These are phyloP conservation scores for Penicillium verrucosum DNA, from an alignment of 2,329 filamentous ascomycete species.

Conservation along the genomic window DNA sequence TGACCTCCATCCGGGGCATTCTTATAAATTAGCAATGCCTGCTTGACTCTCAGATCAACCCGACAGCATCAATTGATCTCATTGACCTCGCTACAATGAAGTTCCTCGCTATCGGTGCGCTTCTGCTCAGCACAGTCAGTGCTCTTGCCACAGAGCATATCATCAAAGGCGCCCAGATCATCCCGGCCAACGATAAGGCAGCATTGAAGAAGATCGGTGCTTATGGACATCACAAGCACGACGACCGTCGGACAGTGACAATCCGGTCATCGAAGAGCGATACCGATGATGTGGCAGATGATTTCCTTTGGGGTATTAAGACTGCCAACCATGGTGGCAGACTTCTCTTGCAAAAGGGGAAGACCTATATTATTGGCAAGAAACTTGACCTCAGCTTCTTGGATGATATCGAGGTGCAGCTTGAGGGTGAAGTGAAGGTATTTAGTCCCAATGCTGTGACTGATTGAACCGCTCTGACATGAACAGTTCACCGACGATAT, in stretches of 20 bases:
- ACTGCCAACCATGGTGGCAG: conserved; percentile 59
- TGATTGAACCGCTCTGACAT: conserved; percentile 6
- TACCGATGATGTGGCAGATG: conserved; percentile 55
- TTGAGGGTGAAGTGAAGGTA: conserved; percentile 57
- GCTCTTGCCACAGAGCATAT: conserved; percentile 18
- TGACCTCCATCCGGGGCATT: background rate
- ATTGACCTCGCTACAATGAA: conserved; percentile 21
- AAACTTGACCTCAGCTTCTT: conserved; percentile 59
- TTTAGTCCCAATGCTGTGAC: background rate
- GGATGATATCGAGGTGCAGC: conserved; percentile 55
- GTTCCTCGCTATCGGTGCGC: conserved; percentile 20
- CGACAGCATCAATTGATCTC: background rate
- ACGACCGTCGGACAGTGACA: conserved; percentile 46
- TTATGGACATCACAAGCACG: conserved; percentile 22
- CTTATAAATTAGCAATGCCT: background rate
- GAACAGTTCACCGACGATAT: conserved; percentile 47
- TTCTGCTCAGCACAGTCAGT: conserved; percentile 21
- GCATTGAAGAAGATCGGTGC: conserved; percentile 24
- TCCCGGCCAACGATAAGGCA: conserved; percentile 21
- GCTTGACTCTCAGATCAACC: background rate
- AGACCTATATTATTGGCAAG: conserved; percentile 58
- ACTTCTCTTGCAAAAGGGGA: conserved; percentile 52
- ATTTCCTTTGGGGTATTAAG: conserved; percentile 54
- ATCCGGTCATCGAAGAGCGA: conserved; percentile 55
- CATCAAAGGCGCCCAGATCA: conserved; percentile 26